phyloP scores from a whole-genome alignment of 306 rosid species.

The Prunus persica region Prunus_persica_NCBIv2 NC_034009.1:25642501-25643000 shows the following conservation, averaged over 20 bases:
- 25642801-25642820: no score
- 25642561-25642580: constrained; percentile 26
- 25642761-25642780: no score
- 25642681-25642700: constrained; percentile 4
- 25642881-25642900: no score
- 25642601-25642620: constrained; percentile 76
- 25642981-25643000: background rate
- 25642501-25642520: constrained; percentile 36
- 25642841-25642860: no score
- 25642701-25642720: background rate
- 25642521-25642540: constrained; percentile 20
- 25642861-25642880: no score
- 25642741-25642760: no score
- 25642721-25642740: background rate
- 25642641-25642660: constrained; percentile 44
- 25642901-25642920: no score
- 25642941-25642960: background rate
- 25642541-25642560: constrained; percentile 8
- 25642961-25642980: background rate
- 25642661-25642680: constrained; percentile 48
- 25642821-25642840: no score
- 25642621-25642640: constrained; percentile 70
- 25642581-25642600: constrained; percentile 64
- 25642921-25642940: background rate
- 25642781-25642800: no score